Evolutionary conservation across 2,329 filamentous ascomycete genomes (phyloP).

Genomic region (Volutella citrinella): DNA sequence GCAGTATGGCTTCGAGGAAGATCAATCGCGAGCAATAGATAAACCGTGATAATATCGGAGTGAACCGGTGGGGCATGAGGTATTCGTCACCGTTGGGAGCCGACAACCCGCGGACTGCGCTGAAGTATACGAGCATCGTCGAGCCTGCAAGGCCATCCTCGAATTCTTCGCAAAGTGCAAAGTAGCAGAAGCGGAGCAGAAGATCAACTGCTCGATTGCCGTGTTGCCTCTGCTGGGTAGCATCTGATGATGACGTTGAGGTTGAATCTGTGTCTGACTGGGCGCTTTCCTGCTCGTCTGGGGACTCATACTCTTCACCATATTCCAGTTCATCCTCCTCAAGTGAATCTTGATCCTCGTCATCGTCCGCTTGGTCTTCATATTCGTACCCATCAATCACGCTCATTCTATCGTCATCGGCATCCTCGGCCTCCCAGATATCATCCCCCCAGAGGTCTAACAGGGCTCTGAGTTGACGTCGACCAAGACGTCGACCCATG

Average conservation of each 20-base stretch:
- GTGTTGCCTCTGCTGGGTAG: too few species aligned
- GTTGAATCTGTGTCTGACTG: neutral
- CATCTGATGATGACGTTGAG: neutral
- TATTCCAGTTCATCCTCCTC: neutral
- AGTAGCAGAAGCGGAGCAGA: conserved; percentile 2
- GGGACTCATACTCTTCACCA: too few species aligned
- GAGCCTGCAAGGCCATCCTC: conserved; percentile 3
- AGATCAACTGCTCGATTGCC: conserved; percentile 1
- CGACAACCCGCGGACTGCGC: conserved; percentile 1
- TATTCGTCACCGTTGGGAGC: neutral
- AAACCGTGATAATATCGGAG: conserved; percentile 1
- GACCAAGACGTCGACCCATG: neutral
- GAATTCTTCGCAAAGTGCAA: conserved; percentile 3
- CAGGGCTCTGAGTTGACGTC: neutral
- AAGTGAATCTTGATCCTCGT: neutral
- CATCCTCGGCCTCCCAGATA: neutral
- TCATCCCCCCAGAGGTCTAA: conserved; percentile 2
- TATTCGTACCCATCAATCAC: neutral
- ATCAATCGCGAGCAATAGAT: conserved; percentile 5
- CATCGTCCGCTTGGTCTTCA: neutral
- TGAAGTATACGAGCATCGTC: conserved; percentile 4
- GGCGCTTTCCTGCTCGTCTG: neutral
- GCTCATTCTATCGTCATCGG: conserved; percentile 1
- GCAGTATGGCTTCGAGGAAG: conserved; percentile 3
- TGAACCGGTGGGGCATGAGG: neutral